These are phyloP conservation scores for Favolaschia claudopus DNA, from an alignment of 768 basidiomycete genomes.

Conservation along the genomic window DNA sequence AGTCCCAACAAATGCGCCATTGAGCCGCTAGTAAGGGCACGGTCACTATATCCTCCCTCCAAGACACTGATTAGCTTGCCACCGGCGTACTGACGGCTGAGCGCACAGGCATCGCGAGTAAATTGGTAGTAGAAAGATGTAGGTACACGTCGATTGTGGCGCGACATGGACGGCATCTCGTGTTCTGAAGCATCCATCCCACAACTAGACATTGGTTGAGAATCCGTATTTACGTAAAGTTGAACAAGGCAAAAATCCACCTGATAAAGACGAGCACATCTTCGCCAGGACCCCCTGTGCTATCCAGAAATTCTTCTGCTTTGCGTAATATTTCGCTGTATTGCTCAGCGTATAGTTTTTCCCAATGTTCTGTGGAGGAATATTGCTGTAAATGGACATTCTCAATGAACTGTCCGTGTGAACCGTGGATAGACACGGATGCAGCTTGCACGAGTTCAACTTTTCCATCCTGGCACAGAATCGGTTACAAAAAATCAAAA, in stretches of 20 bases:
- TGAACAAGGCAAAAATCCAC: slow-evolving; percentile 44
- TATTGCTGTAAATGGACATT: slow-evolving; percentile 87
- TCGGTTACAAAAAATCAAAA: not conserved
- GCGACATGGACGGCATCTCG: slow-evolving; percentile 89
- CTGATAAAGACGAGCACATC: slow-evolving; percentile 89
- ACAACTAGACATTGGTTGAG: slow-evolving; percentile 57
- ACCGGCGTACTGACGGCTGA: slow-evolving; percentile 69
- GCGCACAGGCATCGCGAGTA: slow-evolving; percentile 68
- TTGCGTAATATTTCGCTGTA: slow-evolving; percentile 68
- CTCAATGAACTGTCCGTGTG: slow-evolving; percentile 88
- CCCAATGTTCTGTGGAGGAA: slow-evolving; percentile 72
- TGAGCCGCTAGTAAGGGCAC: slow-evolving; percentile 82
- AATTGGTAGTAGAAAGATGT: slow-evolving; percentile 87
- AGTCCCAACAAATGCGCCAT: slow-evolving; percentile 86
- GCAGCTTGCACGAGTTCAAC: slow-evolving; percentile 82
- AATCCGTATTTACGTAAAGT: not conserved
- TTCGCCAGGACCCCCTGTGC: slow-evolving; percentile 68
- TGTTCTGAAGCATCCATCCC: slow-evolving; percentile 97
- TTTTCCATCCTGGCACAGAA: slow-evolving; percentile 75
- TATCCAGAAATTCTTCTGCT: slow-evolving; percentile 74
- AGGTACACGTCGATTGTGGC: slow-evolving; percentile 91
- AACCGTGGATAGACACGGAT: slow-evolving; percentile 77
- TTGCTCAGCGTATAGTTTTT: slow-evolving; percentile 70
- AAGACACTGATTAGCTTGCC: slow-evolving; percentile 88
- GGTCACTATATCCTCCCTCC: slow-evolving; percentile 95